Conservation (phyloP, 306 rosid genomes). For the Benincasa hispida region DNA sequence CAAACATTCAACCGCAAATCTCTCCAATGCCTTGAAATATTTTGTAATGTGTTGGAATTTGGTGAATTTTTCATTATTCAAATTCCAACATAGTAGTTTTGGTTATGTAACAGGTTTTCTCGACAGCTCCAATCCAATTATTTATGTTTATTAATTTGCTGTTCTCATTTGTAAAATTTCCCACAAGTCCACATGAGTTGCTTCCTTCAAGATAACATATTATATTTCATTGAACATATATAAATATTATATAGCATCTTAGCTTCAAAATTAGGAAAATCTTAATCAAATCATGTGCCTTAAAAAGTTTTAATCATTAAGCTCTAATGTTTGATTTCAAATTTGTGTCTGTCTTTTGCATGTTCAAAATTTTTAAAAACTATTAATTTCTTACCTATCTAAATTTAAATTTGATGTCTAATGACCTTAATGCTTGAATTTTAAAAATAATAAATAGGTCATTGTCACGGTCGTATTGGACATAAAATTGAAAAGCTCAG, state of each 20-base stretch:
- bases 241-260: not conserved
- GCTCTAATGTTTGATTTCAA: not conserved
- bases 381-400: too few species aligned
- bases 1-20: slow-evolving; percentile 7
- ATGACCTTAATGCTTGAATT: too few species aligned
- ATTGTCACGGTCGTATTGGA: too few species aligned
- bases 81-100: not conserved
- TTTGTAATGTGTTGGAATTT: not conserved
- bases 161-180: not conserved
- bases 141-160: not conserved
- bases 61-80: not conserved
- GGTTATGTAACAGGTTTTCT: not conserved
- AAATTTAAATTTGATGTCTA: too few species aligned
- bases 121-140: not conserved
- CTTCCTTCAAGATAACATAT: not conserved
- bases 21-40: not conserved
- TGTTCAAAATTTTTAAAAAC: too few species aligned
- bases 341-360: too few species aligned
- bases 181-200: not conserved
- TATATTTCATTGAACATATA: not conserved
- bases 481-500: too few species aligned
- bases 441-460: too few species aligned
- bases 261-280: not conserved
- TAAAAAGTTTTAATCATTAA: not conserved
- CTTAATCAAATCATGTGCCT: not conserved